Base-by-base conservation (phyloP, 495 filamentous ascomycete genomes). In the Hypoxylon fuscum region DNA sequence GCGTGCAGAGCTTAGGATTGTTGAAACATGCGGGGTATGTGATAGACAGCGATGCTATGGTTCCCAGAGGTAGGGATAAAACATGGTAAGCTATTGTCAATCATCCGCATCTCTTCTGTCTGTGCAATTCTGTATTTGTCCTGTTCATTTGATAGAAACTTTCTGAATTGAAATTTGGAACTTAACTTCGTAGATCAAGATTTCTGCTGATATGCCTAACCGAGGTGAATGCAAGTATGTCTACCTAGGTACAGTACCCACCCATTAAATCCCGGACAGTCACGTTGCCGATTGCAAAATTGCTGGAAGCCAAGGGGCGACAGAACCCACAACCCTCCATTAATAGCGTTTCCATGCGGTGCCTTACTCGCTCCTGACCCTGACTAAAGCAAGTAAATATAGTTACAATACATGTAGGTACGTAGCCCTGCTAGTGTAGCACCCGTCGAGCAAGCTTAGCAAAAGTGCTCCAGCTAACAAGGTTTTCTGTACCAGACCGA, bases 1-100 rank as follows among this genome's bases (percentile, higher is more conserved):
- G 31, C 25, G 37, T 22, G 25, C 8, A n/a, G 43, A 40, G 45
- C 38, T 11, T 44, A 55, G 22, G 25, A 44, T 47, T n/a, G 45
- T 51, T 66, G 62, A 66, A 66, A 66, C 62, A 61, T 61, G 62
- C 62, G 62, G 62, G 62, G 62, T 53, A 57, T 55, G 62, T 60
- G 56, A 65, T 56, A 37, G 42, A 34, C 25, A 49, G 31, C 49
- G 42, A 34, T 43, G 40, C 8, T 38, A 44, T 40, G 45, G 20
- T 55, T 38, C 44, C 12, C 40, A 17, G 41, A 31, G 32, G 31
- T 27, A 50, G 25, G 25, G 37, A 7, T 40, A 35, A 44, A 51
- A 20, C 17, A 18, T 38, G 51, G 45, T 52, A 43, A 40, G 34
- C 58, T 25, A 12, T 49, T 49, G 17, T 54, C 43, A 35, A 22